Evolutionary conservation across 495 filamentous ascomycete genomes (phyloP).

Genomic region (Oleoguttula mirabilis): DNA sequence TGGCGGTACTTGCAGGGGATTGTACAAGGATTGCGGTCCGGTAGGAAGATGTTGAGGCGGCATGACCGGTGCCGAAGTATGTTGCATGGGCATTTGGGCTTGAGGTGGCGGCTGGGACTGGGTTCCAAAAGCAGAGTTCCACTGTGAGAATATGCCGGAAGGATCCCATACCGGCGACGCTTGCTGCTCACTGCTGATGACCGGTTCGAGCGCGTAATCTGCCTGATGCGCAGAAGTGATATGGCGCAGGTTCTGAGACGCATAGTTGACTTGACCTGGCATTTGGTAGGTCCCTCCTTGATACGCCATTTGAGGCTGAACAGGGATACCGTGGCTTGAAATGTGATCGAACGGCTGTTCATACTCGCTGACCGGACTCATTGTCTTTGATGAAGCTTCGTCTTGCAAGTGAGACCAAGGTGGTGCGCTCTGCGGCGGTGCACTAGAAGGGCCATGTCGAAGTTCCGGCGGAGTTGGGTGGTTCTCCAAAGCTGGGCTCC

Average conservation of each 20-base stretch:
- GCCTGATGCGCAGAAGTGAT: constrained; percentile 10
- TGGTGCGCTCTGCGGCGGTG: constrained; percentile 3
- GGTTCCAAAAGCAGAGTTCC: constrained; percentile 78
- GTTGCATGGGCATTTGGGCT: constrained; percentile 6
- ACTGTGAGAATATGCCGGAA: constrained; percentile 87
- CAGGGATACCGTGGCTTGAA: not conserved
- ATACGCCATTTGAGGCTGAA: not conserved
- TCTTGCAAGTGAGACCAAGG: constrained; percentile 9
- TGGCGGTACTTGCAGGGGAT: not conserved
- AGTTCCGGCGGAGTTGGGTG: constrained; percentile 26
- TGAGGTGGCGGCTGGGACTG: constrained; percentile 28
- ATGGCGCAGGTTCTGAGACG: not conserved
- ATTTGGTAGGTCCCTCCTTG: not conserved
- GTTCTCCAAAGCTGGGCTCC: constrained; percentile 54
- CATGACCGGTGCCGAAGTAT: not conserved
- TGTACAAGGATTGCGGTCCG: not conserved
- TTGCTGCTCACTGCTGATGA: constrained; percentile 21
- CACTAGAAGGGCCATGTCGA: not conserved
- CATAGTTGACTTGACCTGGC: not conserved
- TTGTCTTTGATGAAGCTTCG: constrained; percentile 6
- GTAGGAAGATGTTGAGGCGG: constrained; percentile 6
- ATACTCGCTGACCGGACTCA: constrained; percentile 12
- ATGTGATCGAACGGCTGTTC: constrained; percentile 3
- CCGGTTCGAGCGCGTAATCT: constrained; percentile 8
- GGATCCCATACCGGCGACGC: constrained; percentile 67